A percentile compares a stretch with the other conserved stretches of the same genome.
Evolutionary conservation across 805 yeast species (phyloP).

Genomic region (Vanderwaltozyma tropicalis): DNA sequence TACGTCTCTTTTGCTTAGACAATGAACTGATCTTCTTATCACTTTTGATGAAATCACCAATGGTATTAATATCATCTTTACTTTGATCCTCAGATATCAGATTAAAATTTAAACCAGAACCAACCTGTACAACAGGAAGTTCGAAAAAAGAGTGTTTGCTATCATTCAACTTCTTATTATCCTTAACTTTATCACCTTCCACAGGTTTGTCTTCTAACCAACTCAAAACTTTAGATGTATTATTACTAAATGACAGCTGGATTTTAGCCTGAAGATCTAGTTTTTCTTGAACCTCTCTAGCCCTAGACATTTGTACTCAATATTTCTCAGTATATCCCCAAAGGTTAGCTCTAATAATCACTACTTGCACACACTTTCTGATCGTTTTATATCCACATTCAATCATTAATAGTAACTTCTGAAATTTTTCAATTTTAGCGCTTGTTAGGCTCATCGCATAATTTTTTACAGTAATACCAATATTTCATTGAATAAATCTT

Average conservation of each 20-base stretch:
- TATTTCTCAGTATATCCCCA: too few relatives aligned
- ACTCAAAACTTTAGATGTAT: conserved; percentile 15
- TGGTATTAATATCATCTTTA: conserved; percentile 24
- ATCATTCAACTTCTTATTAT: conserved; percentile 7
- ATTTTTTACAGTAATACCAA: too few relatives aligned
- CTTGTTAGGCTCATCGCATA: too few relatives aligned
- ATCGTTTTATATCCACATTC: too few relatives aligned
- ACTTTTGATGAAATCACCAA: conserved; percentile 28
- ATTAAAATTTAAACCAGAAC: conserved; percentile 23
- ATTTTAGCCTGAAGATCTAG: conserved; percentile 25
- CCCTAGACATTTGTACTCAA: conserved; percentile 8
- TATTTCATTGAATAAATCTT: too few relatives aligned
- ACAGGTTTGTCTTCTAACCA: conserved; percentile 16
- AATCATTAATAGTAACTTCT: too few relatives aligned
- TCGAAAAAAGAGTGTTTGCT: conserved; percentile 20
- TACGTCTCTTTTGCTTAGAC: conserved; percentile 22
- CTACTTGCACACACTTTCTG: too few relatives aligned
- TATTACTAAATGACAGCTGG: conserved; percentile 17
- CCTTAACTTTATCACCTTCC: conserved; percentile 1
- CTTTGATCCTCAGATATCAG: background rate
- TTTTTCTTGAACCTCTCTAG: conserved; percentile 28
- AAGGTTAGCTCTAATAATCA: too few relatives aligned
- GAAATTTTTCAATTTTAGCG: background rate
- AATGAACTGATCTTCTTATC: conserved; percentile 26
- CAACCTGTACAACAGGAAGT: conserved; percentile 26